Percentiles rank a stretch among this genome's conserved stretches.
Conservation (phyloP, 495 filamentous ascomycete genomes). For the Penicillium psychrofluorescens region DNA sequence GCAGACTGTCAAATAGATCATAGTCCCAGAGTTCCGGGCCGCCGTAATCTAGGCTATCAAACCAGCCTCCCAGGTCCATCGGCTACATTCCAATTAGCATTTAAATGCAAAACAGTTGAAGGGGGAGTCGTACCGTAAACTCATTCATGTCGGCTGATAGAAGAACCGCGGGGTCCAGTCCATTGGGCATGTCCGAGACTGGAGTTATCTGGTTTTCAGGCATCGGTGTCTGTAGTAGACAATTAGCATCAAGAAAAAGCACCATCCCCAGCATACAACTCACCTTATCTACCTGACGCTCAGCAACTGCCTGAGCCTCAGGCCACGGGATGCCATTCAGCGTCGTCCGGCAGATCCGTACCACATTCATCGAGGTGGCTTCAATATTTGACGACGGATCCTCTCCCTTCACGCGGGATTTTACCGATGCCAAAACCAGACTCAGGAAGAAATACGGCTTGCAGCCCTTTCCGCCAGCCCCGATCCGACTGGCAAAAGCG, state of each 20-base stretch:
- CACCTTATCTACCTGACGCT: constrained; percentile 6
- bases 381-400: constrained; percentile 23
- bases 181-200: constrained; percentile 10
- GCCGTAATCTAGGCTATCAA: constrained; percentile 22
- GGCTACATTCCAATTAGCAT: constrained; percentile 20
- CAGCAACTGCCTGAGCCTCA: constrained; percentile 13
- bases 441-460: constrained; percentile 30
- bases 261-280: constrained; percentile 1
- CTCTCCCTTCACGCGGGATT: constrained; percentile 30
- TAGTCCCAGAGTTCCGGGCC: constrained; percentile 25
- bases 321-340: constrained; percentile 19
- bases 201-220: constrained; percentile 5
- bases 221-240: constrained; percentile 3
- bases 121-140: constrained; percentile 14
- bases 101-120: not conserved
- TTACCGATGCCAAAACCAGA: constrained; percentile 27
- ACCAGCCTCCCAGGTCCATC: constrained; percentile 28
- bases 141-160: constrained; percentile 18
- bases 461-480: constrained; percentile 20
- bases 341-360: constrained; percentile 18
- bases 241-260: not conserved
- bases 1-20: constrained; percentile 17
- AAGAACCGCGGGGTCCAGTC: constrained; percentile 23
- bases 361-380: constrained; percentile 12
- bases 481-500: constrained; percentile 24